A percentile compares a stretch with the other conserved stretches of the same genome.
These are phyloP conservation scores for Plectosphaerella plurivora DNA, from an alignment of 2,329 filamentous ascomycete genomes.

Conservation along the genomic window DNA sequence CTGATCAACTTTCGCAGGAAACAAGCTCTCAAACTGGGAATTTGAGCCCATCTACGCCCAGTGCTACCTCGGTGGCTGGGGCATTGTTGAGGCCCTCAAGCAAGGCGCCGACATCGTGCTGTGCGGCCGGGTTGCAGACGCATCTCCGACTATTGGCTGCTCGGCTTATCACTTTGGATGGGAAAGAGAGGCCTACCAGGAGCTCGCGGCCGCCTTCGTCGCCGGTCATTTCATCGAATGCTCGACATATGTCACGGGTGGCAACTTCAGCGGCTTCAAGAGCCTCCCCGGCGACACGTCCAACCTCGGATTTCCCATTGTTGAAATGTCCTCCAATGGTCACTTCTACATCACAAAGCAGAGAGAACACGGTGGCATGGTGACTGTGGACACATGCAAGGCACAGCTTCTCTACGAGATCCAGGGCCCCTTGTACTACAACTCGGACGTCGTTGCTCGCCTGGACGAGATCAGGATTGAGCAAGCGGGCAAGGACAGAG, in stretches of 20 bases:
- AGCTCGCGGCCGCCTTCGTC: slow-evolving; percentile 39
- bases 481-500: slow-evolving; percentile 31
- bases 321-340: slow-evolving; percentile 39
- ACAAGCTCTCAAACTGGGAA: slow-evolving; percentile 9
- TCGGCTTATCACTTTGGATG: slow-evolving; percentile 49
- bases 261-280: slow-evolving; percentile 46
- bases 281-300: background rate
- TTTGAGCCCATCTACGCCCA: slow-evolving; percentile 26
- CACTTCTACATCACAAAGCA: slow-evolving; percentile 44
- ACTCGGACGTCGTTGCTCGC: slow-evolving; percentile 37
- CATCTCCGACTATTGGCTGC: slow-evolving; percentile 43
- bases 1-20: background rate
- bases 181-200: slow-evolving; percentile 35
- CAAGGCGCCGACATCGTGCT: slow-evolving; percentile 36
- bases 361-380: slow-evolving; percentile 28
- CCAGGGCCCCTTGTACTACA: slow-evolving; percentile 38
- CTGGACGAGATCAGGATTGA: slow-evolving; percentile 37
- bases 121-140: slow-evolving; percentile 38
- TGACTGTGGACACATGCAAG: slow-evolving; percentile 25
- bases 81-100: slow-evolving; percentile 35
- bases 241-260: slow-evolving; percentile 45
- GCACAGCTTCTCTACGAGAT: slow-evolving; percentile 40
- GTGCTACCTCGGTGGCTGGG: slow-evolving; percentile 45
- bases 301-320: slow-evolving; percentile 44
- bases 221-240: slow-evolving; percentile 48